Conservation (phyloP, 805 yeast genomes). For the Hanseniaspora lachancei region DNA sequence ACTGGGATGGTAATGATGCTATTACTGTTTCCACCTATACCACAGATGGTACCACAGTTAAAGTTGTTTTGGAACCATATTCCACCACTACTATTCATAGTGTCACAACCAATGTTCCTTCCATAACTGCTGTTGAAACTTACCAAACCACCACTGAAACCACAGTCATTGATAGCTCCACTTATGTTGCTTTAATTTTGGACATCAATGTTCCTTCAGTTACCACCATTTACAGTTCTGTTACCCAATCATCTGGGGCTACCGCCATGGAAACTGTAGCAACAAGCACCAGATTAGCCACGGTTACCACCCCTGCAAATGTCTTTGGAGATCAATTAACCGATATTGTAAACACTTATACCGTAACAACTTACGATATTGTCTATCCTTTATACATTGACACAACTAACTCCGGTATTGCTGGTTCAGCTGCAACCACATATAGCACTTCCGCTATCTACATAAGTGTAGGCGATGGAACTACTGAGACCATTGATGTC, state of each 20-base stretch:
- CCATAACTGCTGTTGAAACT: background rate
- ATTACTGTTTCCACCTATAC: background rate
- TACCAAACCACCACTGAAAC: background rate
- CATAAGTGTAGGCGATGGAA: background rate
- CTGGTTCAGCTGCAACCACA: background rate
- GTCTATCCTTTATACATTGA: background rate
- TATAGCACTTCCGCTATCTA: background rate
- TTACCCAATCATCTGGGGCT: background rate
- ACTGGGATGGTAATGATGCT: background rate
- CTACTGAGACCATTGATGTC: background rate
- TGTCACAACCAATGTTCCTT: background rate
- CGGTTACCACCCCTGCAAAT: background rate
- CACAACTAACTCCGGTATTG: background rate
- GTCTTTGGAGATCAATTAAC: background rate
- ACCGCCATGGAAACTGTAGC: background rate
- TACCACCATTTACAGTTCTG: background rate
- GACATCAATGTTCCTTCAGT: background rate
- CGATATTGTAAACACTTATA: background rate
- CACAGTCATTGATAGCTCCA: background rate
- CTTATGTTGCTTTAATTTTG: background rate
- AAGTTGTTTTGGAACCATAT: constrained; percentile 18
- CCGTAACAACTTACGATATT: background rate
- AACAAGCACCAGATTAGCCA: background rate
- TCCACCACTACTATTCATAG: background rate
- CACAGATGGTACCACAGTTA: constrained; percentile 8